Evolutionary conservation across 1,284 basidiomycete species (phyloP).

Genomic region (Phlebopus sp.): DNA sequence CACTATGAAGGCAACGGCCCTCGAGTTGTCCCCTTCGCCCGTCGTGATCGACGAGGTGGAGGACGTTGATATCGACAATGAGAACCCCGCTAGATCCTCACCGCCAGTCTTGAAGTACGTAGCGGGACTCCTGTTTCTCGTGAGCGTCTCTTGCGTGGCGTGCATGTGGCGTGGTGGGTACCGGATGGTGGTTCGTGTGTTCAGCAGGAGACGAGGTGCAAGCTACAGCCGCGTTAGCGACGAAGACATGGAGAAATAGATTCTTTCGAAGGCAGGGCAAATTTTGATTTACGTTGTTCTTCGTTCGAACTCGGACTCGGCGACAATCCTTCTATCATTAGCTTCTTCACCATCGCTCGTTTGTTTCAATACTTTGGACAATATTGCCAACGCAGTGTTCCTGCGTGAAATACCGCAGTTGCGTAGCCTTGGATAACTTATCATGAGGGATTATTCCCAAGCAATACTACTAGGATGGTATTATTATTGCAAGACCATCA

Average conservation of each 20-base stretch:
- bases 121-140: conserved; percentile 39
- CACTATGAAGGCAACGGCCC: conserved; percentile 1
- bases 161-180: conserved; percentile 59
- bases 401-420: no score
- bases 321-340: no score
- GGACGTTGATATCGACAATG: conserved; percentile 17
- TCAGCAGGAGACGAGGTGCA: conserved; percentile 29
- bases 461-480: no score
- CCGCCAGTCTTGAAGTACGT: conserved; percentile 39
- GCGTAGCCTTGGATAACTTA: no score
- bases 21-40: conserved; percentile 5
- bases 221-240: conserved; percentile 48
- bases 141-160: conserved; percentile 48
- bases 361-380: no score
- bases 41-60: conserved; percentile 3
- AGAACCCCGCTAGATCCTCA: conserved; percentile 17
- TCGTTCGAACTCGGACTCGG: no score
- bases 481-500: no score
- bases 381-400: no score
- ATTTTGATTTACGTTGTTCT: neutral
- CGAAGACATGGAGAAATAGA: conserved; percentile 53
- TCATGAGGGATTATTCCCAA: no score
- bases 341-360: no score
- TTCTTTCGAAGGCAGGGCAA: neutral
- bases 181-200: conserved; percentile 42